These are phyloP conservation scores for Stenocarpella maydis DNA, from an alignment of 2,329 filamentous ascomycete species.

Conservation along the genomic window DNA sequence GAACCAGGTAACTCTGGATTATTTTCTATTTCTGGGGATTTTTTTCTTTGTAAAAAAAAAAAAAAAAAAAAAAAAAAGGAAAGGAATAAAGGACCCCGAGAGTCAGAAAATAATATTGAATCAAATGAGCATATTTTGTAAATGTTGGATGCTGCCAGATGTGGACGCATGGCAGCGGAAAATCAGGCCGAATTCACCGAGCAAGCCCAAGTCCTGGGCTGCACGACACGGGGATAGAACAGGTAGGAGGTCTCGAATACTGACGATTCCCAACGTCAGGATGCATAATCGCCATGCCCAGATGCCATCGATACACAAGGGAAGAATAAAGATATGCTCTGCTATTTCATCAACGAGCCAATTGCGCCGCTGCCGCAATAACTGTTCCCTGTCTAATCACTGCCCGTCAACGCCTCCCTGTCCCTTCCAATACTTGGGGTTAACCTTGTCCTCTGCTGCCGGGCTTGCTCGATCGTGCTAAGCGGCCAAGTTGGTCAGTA, in stretches of 20 bases:
- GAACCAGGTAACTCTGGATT: no score
- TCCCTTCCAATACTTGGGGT: constrained; percentile 62
- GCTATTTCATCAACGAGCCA: no score
- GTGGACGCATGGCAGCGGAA: neutral
- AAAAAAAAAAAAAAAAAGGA: no score
- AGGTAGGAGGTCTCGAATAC: neutral
- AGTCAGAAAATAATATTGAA: no score
- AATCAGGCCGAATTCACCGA: no score
- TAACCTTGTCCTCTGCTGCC: constrained; percentile 59
- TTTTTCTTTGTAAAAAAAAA: no score
- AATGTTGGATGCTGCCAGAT: neutral
- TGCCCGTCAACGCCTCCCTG: constrained; percentile 31
- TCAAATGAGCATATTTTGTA: no score
- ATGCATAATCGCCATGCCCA: neutral
- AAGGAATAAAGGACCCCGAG: no score
- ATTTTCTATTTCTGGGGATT: no score
- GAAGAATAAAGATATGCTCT: no score
- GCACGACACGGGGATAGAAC: neutral
- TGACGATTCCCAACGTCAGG: neutral
- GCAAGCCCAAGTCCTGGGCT: neutral
- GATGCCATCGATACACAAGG: no score
- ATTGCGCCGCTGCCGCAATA: neutral
- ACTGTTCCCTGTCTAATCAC: neutral
- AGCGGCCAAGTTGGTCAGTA: neutral
- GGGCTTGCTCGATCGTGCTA: constrained; percentile 54